Percentiles rank a stretch among this genome's conserved stretches.
phyloP scores from a whole-genome alignment of 768 basidiomycete genomes.

The Dioszegia aurantiaca region DNA sequence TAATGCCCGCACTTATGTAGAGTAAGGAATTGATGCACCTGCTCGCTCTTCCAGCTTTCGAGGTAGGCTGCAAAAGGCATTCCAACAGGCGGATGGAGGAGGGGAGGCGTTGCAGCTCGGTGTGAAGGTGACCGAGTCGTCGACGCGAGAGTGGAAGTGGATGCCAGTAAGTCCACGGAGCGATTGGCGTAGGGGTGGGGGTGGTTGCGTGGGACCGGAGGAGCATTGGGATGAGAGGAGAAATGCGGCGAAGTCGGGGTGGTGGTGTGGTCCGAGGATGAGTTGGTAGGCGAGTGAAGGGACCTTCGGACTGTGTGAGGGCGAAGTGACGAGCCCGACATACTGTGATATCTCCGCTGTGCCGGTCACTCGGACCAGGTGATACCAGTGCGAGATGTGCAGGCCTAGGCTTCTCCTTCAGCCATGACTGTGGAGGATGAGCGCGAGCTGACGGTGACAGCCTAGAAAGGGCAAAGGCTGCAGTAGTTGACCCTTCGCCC shows the following conservation, averaged over 20 bases:
- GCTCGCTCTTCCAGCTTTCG: slow-evolving; percentile 46
- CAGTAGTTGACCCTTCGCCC: too few species aligned
- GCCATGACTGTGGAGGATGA: too few species aligned
- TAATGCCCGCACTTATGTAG: slow-evolving; percentile 67
- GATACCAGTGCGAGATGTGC: too few species aligned
- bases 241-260: slow-evolving; percentile 46
- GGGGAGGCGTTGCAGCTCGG: slow-evolving; percentile 37
- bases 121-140: slow-evolving; percentile 11
- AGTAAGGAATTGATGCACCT: slow-evolving; percentile 67
- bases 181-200: slow-evolving; percentile 13
- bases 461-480: slow-evolving; percentile 2
- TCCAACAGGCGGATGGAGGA: slow-evolving; percentile 30
- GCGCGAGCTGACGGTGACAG: too few species aligned
- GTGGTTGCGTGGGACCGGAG: background rate
- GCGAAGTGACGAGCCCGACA: slow-evolving; percentile 5
- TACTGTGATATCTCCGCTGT: background rate
- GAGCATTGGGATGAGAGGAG: background rate
- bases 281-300: slow-evolving; percentile 33
- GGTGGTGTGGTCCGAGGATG: slow-evolving; percentile 37
- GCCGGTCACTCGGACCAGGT: too few species aligned
- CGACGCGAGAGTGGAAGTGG: slow-evolving; percentile 11
- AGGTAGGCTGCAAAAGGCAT: slow-evolving; percentile 45
- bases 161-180: slow-evolving; percentile 3
- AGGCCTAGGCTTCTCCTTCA: too few species aligned
- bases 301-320: slow-evolving; percentile 4